A percentile compares a stretch with the other conserved stretches of the same genome.
phyloP scores from a whole-genome alignment of 352 stramenopile genomes.

The Phytophthora foliorum region DNA sequence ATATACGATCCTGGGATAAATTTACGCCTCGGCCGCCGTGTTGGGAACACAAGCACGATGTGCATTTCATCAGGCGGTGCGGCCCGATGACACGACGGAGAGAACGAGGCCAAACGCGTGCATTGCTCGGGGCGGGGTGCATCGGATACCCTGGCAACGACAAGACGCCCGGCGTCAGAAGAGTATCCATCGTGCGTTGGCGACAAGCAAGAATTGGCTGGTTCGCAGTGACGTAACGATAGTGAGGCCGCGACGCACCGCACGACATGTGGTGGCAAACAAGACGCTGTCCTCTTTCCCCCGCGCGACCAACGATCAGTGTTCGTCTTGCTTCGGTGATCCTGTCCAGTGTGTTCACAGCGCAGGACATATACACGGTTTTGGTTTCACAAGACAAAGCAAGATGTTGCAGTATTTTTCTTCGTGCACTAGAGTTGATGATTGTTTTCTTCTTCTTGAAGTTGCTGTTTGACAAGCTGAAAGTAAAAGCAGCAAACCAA shows the following conservation, averaged over 20 bases:
- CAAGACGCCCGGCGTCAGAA: constrained; percentile 19
- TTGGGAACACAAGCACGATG: constrained; percentile 13
- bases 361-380: too few relatives aligned
- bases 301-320: not conserved
- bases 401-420: constrained; percentile 1
- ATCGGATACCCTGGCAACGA: constrained; percentile 6
- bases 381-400: too few relatives aligned
- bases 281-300: too few relatives aligned
- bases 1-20: constrained; percentile 32
- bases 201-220: constrained; percentile 11
- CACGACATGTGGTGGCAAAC: constrained; percentile 24
- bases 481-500: constrained; percentile 12
- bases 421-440: constrained; percentile 5
- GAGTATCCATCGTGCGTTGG: constrained; percentile 11
- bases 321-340: not conserved
- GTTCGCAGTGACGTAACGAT: constrained; percentile 21
- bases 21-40: constrained; percentile 6
- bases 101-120: not conserved
- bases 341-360: too few relatives aligned
- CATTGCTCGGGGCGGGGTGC: not conserved
- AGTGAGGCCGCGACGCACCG: constrained; percentile 10
- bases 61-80: constrained; percentile 29
- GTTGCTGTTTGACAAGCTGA: constrained; percentile 17
- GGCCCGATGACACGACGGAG: constrained; percentile 29
- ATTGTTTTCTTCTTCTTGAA: constrained; percentile 12